Evolutionary conservation across 1,284 basidiomycete genomes (phyloP).

Genomic region (Chalciporus sp.): DNA sequence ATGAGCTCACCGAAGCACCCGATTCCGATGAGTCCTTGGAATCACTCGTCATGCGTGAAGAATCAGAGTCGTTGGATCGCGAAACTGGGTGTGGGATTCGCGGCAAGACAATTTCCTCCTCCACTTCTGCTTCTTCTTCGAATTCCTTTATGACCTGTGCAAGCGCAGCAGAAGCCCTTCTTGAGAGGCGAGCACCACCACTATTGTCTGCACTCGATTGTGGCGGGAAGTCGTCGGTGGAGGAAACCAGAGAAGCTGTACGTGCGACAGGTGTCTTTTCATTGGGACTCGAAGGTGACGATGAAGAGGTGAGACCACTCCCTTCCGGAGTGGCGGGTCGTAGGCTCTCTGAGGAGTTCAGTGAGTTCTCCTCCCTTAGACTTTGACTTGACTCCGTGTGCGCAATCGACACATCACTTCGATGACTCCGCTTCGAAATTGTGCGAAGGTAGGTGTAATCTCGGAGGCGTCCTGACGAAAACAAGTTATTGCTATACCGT

Average conservation of each 20-base stretch:
- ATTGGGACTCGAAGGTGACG: slow-evolving; percentile 53
- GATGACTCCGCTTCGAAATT: slow-evolving; percentile 48
- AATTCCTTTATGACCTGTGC: slow-evolving; percentile 74
- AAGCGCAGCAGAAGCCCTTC: slow-evolving; percentile 67
- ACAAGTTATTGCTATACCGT: slow-evolving; percentile 81
- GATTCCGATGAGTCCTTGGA: slow-evolving; percentile 19
- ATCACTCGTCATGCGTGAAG: slow-evolving; percentile 20
- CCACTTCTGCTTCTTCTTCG: slow-evolving; percentile 67
- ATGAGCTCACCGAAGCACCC: slow-evolving; percentile 27
- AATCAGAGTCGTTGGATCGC: slow-evolving; percentile 35
- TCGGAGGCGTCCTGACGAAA: slow-evolving; percentile 73
- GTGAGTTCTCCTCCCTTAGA: slow-evolving; percentile 43
- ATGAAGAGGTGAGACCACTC: slow-evolving; percentile 41
- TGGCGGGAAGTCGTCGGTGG: slow-evolving; percentile 28
- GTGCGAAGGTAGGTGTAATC: slow-evolving; percentile 72
- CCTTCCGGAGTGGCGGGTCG: slow-evolving; percentile 58
- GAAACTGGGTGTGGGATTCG: slow-evolving; percentile 53
- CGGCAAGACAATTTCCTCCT: slow-evolving; percentile 74
- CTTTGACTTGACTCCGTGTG: slow-evolving; percentile 50
- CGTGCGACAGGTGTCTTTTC: slow-evolving; percentile 43
- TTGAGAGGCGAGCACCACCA: slow-evolving; percentile 38
- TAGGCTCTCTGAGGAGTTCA: slow-evolving; percentile 48
- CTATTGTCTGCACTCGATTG: slow-evolving; percentile 31
- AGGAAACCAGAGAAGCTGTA: slow-evolving; percentile 41
- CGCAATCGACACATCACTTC: slow-evolving; percentile 51